Percentiles rank a stretch among this genome's conserved stretches.
Conservation (phyloP, 2,329 filamentous ascomycete species). For the Cordyceps javanica region DNA sequence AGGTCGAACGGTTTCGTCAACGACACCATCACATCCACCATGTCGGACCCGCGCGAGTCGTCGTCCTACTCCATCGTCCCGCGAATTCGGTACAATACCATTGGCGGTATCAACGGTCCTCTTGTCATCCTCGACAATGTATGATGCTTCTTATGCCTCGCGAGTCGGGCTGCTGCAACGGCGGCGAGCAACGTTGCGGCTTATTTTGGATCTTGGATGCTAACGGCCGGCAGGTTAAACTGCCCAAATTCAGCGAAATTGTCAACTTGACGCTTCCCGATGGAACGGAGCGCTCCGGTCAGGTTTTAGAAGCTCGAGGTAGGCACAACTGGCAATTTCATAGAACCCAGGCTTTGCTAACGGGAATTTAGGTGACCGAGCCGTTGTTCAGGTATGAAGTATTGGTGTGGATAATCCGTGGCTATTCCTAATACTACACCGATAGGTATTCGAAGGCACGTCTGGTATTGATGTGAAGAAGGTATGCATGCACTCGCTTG, state of each 20-base stretch:
- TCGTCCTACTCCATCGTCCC: slow-evolving; percentile 55
- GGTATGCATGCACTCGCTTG: slow-evolving; percentile 44
- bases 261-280: slow-evolving; percentile 92
- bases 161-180: not conserved
- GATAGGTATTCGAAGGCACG: slow-evolving; percentile 93
- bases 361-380: slow-evolving; percentile 67
- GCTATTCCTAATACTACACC: slow-evolving; percentile 20
- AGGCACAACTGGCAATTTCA: slow-evolving; percentile 23
- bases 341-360: slow-evolving; percentile 18
- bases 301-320: slow-evolving; percentile 98
- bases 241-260: slow-evolving; percentile 95
- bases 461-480: slow-evolving; percentile 98
- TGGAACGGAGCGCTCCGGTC: slow-evolving; percentile 87
- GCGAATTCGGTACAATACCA: slow-evolving; percentile 89
- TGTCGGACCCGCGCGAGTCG: slow-evolving; percentile 53
- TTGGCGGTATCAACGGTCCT: slow-evolving; percentile 95
- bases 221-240: slow-evolving; percentile 69
- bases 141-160: slow-evolving; percentile 16
- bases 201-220: not conserved
- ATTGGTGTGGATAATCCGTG: slow-evolving; percentile 7
- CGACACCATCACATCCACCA: slow-evolving; percentile 27
- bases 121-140: slow-evolving; percentile 97
- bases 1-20: slow-evolving; percentile 13
- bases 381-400: slow-evolving; percentile 77
- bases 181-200: not conserved